phyloP scores from a whole-genome alignment of 768 basidiomycete species.

The Candolleomyces aberdarensis region DNA sequence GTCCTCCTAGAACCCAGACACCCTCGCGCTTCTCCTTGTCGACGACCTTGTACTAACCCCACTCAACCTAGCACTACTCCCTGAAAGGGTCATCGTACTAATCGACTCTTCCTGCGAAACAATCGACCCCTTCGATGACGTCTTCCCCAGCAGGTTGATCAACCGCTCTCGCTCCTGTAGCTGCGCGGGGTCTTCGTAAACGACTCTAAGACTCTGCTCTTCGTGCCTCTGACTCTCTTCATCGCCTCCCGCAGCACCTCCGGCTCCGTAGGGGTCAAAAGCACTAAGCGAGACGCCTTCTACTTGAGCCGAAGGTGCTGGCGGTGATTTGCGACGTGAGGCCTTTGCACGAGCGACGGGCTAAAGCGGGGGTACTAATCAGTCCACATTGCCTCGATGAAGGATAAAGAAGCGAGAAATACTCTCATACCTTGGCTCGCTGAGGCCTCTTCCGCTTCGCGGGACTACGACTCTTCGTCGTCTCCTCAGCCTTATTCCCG shows the following conservation, averaged over 20 bases:
- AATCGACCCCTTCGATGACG: neutral
- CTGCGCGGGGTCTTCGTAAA: slow-evolving; percentile 69
- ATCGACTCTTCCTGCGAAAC: neutral
- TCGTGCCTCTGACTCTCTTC: neutral
- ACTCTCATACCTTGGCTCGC: slow-evolving; percentile 28
- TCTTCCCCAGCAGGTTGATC: slow-evolving; percentile 48
- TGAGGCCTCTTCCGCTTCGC: slow-evolving; percentile 36
- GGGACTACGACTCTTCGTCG: slow-evolving; percentile 19
- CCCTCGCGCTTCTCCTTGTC: neutral
- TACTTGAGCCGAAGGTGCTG: slow-evolving; percentile 14
- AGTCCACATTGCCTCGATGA: neutral
- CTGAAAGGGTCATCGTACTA: neutral
- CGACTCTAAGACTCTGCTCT: slow-evolving; percentile 50
- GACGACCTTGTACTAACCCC: neutral
- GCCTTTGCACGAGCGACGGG: slow-evolving; percentile 32
- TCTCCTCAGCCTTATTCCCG: neutral
- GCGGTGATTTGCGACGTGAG: slow-evolving; percentile 27
- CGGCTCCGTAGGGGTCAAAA: slow-evolving; percentile 22
- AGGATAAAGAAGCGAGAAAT: neutral
- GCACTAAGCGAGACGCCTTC: slow-evolving; percentile 20
- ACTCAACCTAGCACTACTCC: neutral
- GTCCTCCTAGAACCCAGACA: no score
- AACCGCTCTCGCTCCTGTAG: slow-evolving; percentile 54
- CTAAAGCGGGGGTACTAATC: slow-evolving; percentile 17
- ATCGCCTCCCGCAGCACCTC: neutral